These are phyloP conservation scores for Carex kokanica DNA, from an alignment of 176 grass and related monocot species.

Conservation along the genomic window DNA sequence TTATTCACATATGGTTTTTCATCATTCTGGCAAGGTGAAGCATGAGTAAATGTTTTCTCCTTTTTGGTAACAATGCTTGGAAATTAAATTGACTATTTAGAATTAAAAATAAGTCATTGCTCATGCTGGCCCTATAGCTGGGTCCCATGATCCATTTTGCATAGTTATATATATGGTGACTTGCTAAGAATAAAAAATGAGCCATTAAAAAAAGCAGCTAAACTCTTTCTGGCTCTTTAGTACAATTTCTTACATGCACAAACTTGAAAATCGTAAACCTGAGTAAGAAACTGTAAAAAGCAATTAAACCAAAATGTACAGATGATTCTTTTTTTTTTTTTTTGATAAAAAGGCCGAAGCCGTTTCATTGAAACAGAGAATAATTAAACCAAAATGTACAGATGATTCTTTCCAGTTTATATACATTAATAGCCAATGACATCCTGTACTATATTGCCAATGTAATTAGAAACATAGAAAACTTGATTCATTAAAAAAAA, in stretches of 20 bases:
- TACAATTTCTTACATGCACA: background rate
- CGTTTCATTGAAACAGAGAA: too few relatives aligned
- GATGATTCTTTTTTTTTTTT: too few relatives aligned
- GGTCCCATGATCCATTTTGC: background rate
- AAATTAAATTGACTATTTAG: background rate
- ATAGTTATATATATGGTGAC: background rate
- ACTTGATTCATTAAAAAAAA: slow-evolving; percentile 1
- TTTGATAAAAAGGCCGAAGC: too few relatives aligned
- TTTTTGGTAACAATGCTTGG: background rate
- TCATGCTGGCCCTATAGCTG: background rate
- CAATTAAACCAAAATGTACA: background rate
- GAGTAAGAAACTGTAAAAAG: background rate
- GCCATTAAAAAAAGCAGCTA: background rate
- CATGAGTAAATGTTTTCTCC: background rate
- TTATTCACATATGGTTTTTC: background rate
- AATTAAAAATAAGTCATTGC: slow-evolving; percentile 10
- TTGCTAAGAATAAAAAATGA: background rate
- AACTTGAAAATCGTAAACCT: background rate
- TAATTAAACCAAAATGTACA: too few relatives aligned
- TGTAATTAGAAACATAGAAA: background rate
- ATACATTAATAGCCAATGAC: background rate
- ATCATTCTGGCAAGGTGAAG: slow-evolving; percentile 13
- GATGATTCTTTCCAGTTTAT: background rate
- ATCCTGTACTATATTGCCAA: background rate
- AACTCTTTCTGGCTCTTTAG: background rate